A percentile compares a stretch with the other conserved stretches of the same genome.
phyloP scores from a whole-genome alignment of 192 early-diverging fungal genomes.

The Linnemannia elongata region DNA sequence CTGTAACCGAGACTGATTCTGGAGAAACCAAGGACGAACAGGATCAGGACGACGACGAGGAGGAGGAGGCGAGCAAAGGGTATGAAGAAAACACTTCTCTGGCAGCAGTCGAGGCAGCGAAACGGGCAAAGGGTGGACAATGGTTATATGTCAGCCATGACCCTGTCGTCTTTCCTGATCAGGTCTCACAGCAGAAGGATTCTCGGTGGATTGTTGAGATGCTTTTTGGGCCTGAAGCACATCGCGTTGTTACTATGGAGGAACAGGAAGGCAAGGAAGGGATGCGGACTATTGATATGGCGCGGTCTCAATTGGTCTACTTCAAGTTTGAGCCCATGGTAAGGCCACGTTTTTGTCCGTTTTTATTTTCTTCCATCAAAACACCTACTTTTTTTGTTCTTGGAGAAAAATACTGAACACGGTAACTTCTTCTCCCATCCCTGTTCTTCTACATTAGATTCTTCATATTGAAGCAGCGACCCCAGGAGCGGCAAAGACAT shows the following conservation, averaged over 20 bases:
- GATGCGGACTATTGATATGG: slow-evolving; percentile 29
- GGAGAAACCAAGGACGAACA: not conserved
- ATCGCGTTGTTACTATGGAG: slow-evolving; percentile 45
- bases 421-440: not conserved
- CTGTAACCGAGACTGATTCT: not conserved
- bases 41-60: not conserved
- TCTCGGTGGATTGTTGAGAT: slow-evolving; percentile 39
- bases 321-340: slow-evolving; percentile 72
- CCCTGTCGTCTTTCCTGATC: slow-evolving; percentile 44
- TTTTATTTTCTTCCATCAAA: not conserved
- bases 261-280: not conserved
- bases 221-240: slow-evolving; percentile 52
- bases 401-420: not conserved
- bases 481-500: slow-evolving; percentile 59
- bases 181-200: slow-evolving; percentile 16
- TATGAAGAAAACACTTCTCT: slow-evolving; percentile 37
- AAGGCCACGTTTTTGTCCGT: not conserved
- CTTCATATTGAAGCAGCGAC: slow-evolving; percentile 67
- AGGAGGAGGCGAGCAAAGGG: slow-evolving; percentile 29
- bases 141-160: slow-evolving; percentile 68
- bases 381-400: not conserved
- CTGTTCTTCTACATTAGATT: slow-evolving; percentile 47
- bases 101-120: slow-evolving; percentile 36
- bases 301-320: slow-evolving; percentile 51
- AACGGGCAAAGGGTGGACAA: slow-evolving; percentile 58